Evolutionary conservation across 768 basidiomycete genomes (phyloP).

Genomic region (Phanerochaete carnosa): DNA sequence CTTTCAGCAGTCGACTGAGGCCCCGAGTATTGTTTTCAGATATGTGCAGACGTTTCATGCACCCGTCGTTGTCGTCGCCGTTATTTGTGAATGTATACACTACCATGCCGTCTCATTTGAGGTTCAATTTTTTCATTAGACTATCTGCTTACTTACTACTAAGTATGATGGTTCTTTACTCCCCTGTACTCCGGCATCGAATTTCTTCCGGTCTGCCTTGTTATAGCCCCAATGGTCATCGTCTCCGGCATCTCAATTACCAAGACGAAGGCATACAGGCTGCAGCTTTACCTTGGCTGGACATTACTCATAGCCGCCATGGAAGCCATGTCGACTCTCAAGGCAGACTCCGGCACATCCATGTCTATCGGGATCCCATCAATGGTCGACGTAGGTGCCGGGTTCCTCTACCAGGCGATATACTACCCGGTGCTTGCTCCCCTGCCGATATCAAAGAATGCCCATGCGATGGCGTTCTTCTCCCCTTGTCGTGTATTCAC

Average conservation of each 20-base stretch:
- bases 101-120: not conserved
- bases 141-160: slow-evolving; percentile 42
- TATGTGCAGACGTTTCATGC: slow-evolving; percentile 5
- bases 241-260: slow-evolving; percentile 22
- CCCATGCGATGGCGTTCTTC: slow-evolving; percentile 31
- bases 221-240: slow-evolving; percentile 28
- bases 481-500: slow-evolving; percentile 18
- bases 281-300: slow-evolving; percentile 34
- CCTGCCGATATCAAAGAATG: slow-evolving; percentile 26
- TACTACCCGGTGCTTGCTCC: slow-evolving; percentile 23
- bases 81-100: slow-evolving; percentile 2
- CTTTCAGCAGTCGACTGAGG: not conserved
- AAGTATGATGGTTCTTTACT: slow-evolving; percentile 32
- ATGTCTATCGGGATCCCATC: slow-evolving; percentile 27
- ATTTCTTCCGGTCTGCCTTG: slow-evolving; percentile 20
- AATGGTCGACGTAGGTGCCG: slow-evolving; percentile 15
- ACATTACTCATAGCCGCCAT: slow-evolving; percentile 31
- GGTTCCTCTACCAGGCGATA: slow-evolving; percentile 10
- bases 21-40: not conserved
- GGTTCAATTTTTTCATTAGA: slow-evolving; percentile 18
- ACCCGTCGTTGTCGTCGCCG: slow-evolving; percentile 1
- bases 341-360: slow-evolving; percentile 17
- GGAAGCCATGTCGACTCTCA: slow-evolving; percentile 29
- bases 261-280: slow-evolving; percentile 22
- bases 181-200: slow-evolving; percentile 26